These are phyloP conservation scores for Zelonia costaricensis DNA, from an alignment of 208 protist species.

Conservation along the genomic window DNA sequence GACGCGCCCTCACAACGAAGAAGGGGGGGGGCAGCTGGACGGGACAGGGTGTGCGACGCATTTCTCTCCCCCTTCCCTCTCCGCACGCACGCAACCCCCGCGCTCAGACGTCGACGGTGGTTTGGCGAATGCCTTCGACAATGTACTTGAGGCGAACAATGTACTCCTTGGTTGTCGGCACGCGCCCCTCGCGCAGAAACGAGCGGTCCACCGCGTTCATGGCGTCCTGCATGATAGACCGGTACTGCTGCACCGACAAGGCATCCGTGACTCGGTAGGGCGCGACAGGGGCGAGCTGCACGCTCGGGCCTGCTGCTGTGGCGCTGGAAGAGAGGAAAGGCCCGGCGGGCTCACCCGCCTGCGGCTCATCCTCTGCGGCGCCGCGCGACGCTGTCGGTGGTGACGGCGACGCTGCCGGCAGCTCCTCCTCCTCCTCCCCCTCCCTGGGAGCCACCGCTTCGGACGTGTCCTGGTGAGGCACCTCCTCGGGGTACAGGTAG, in stretches of 20 bases:
- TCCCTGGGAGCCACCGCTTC: neutral
- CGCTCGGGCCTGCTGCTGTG: neutral
- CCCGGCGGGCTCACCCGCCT: neutral
- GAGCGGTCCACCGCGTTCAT: conserved; percentile 78
- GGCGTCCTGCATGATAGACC: conserved; percentile 75
- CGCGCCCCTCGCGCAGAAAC: conserved; percentile 72
- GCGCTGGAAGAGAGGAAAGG: conserved; percentile 7
- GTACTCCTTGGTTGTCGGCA: conserved; percentile 69
- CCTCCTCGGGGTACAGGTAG: conserved; percentile 62
- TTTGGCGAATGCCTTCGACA: conserved; percentile 74
- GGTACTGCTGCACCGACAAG: conserved; percentile 75
- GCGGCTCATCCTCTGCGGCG: neutral
- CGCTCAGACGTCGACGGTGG: conserved; percentile 26
- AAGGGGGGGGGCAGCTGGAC: too few species aligned
- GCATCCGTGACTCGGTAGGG: conserved; percentile 39
- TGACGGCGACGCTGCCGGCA: neutral
- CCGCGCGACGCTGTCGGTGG: neutral
- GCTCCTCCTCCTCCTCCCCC: neutral
- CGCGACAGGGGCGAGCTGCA: conserved; percentile 53
- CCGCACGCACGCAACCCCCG: too few species aligned
- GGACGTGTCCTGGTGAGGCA: too few species aligned
- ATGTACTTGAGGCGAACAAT: conserved; percentile 59
- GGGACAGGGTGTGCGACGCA: too few species aligned
- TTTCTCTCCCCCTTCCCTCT: too few species aligned
- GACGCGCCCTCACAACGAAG: too few species aligned